phyloP scores from a whole-genome alignment of 306 rosid genomes.

The Corylus avellana region DNA sequence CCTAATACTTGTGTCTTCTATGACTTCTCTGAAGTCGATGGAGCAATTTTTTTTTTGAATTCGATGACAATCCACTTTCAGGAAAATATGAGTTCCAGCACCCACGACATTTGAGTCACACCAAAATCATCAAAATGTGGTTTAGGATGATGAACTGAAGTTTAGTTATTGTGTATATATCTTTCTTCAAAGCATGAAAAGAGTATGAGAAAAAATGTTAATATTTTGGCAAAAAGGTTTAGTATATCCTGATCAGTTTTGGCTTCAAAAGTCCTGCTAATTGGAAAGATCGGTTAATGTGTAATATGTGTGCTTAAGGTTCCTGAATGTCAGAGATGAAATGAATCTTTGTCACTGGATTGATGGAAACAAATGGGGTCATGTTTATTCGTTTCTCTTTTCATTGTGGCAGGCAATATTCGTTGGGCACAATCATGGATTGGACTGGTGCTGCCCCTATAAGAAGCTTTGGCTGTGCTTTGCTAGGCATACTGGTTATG shows the following conservation, averaged over 20 bases:
- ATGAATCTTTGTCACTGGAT: neutral
- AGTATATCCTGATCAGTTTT: neutral
- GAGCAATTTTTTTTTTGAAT: neutral
- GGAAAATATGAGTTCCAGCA: neutral
- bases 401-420: conserved; percentile 64
- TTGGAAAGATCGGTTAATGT: neutral
- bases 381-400: conserved; percentile 15
- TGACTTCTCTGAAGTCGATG: neutral
- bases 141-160: neutral
- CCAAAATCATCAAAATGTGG: neutral
- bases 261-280: neutral
- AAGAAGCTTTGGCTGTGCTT: conserved; percentile 68
- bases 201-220: neutral
- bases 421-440: conserved; percentile 89
- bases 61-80: neutral
- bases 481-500: conserved; percentile 82
- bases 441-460: conserved; percentile 87
- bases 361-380: neutral
- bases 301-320: neutral
- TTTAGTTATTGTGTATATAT: neutral
- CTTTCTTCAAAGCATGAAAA: neutral
- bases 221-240: neutral
- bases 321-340: neutral
- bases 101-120: neutral
- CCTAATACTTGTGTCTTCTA: neutral